Conservation (phyloP, 2,329 filamentous ascomycete species). For the Endothia cerciana region DNA sequence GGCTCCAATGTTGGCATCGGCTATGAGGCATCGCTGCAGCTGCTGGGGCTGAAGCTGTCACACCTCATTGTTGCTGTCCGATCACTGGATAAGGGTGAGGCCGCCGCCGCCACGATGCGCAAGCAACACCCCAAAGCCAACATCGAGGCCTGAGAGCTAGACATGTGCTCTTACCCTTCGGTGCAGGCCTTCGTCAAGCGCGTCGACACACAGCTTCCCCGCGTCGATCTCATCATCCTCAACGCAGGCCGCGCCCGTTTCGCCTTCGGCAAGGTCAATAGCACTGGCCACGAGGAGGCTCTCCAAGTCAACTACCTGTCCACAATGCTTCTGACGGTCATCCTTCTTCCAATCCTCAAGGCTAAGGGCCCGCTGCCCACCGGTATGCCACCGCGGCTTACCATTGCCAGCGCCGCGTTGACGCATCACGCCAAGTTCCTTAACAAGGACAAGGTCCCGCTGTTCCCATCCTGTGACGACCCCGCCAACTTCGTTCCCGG, state of each 20-base stretch:
- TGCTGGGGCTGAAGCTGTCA: slow-evolving; percentile 40
- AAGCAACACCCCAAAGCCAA: slow-evolving; percentile 34
- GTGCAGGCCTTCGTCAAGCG: slow-evolving; percentile 46
- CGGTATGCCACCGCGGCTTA: slow-evolving; percentile 34
- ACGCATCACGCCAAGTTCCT: slow-evolving; percentile 33
- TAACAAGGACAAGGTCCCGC: slow-evolving; percentile 31
- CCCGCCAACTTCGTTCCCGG: slow-evolving; percentile 25
- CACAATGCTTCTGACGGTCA: slow-evolving; percentile 39
- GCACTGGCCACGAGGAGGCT: slow-evolving; percentile 44
- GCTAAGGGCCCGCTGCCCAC: slow-evolving; percentile 28
- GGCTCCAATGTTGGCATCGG: slow-evolving; percentile 50
- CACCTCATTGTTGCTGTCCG: slow-evolving; percentile 48
- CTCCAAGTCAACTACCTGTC: slow-evolving; percentile 48
- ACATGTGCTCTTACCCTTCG: slow-evolving; percentile 51
- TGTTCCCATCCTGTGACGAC: slow-evolving; percentile 40
- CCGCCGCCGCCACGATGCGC: slow-evolving; percentile 27
- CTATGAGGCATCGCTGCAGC: slow-evolving; percentile 44
- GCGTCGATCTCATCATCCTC: slow-evolving; percentile 49
- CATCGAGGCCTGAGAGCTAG: slow-evolving; percentile 54
- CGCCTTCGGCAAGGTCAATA: slow-evolving; percentile 32
- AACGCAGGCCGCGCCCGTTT: slow-evolving; percentile 47
- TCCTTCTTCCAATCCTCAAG: slow-evolving; percentile 41
- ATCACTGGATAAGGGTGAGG: slow-evolving; percentile 36
- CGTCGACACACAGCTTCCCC: slow-evolving; percentile 37
- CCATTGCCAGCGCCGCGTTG: slow-evolving; percentile 39